phyloP scores from a whole-genome alignment of 1,139 yeast genomes.

The Pichia sp. region DNA sequence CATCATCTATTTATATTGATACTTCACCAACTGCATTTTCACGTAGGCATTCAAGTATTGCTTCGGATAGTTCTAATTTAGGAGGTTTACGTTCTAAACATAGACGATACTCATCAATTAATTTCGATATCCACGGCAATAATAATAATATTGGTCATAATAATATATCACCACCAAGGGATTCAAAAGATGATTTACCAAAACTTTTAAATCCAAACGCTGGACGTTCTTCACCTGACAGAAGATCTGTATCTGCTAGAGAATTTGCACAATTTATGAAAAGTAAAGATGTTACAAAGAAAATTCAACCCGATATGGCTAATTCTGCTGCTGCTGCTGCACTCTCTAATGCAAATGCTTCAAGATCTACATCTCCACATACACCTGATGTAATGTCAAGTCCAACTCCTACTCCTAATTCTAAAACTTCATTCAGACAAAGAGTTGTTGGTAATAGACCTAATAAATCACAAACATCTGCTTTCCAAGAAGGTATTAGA shows the following conservation, averaged over 20 bases:
- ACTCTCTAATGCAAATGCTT: background rate
- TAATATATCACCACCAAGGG: background rate
- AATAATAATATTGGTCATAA: background rate
- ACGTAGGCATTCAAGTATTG: slow-evolving; percentile 10
- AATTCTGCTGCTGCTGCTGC: slow-evolving; percentile 15
- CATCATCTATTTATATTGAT: slow-evolving; percentile 29
- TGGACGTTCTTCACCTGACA: slow-evolving; percentile 22
- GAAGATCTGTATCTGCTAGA: slow-evolving; percentile 37
- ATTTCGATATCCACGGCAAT: background rate
- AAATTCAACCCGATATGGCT: slow-evolving; percentile 21
- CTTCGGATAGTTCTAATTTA: slow-evolving; percentile 4
- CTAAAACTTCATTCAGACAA: slow-evolving; percentile 18
- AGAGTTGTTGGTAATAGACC: slow-evolving; percentile 6
- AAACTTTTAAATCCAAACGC: too few species aligned
- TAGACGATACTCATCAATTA: slow-evolving; percentile 21
- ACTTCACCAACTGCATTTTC: slow-evolving; percentile 4
- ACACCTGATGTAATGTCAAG: background rate
- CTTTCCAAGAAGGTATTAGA: slow-evolving; percentile 89
- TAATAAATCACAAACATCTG: slow-evolving; percentile 64
- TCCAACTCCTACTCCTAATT: background rate
- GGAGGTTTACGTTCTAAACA: slow-evolving; percentile 4
- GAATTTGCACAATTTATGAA: slow-evolving; percentile 26
- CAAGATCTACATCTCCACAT: background rate
- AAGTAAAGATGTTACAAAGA: slow-evolving; percentile 20
- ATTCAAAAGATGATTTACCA: background rate